Evolutionary conservation across 1,139 yeast genomes (phyloP), one percentile per base, ranked within the genome.

Genomic region (Kurtzmaniella quercitrusa): DNA sequence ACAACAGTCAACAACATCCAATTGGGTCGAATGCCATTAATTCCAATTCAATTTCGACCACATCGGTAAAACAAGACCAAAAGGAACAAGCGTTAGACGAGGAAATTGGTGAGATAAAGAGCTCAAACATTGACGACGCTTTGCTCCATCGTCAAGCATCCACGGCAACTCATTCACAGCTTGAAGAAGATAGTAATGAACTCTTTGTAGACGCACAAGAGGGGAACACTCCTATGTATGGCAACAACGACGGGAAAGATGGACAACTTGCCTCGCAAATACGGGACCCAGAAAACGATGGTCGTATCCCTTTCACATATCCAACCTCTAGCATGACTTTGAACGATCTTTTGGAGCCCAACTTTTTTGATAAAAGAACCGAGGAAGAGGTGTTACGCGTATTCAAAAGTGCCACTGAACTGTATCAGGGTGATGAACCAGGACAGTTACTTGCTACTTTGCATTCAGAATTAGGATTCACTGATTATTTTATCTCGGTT

Each of bases 41-140:
- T 27, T 27, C 33, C n/a, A 21, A 21, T 8, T 21, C 23, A 8
- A 27, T 27, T 4, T 5, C 21, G 16, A 16, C 37, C 8, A 12
- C n/a, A n/a, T n/a, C 12, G 12, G 19, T 2, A 8, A 16, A 29
- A 39, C 17, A 19, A n/a, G 36, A 34, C 12, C 42, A 25, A 34
- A 38, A 27, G 3, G 39, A 39, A 21, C 42, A 38, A n/a, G 69
- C 75, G 0, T 58, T 70, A 42, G 75, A 70, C 48, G 74, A 70
- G 51, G 75, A 70, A 48, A 69, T 70, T 38, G 66, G 73, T 16
- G 68, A 66, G 45, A 52, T 60, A 19, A 68, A 65, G 47, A 60
- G 63, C 43, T 65, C 73, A 6, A 64, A 67, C 46, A 66, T 68
- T 40, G 68, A 65, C 48, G 63, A 58, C 21, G 64, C 61, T 1